phyloP scores from a whole-genome alignment of 108 stramenopile species.

The Nitzschia putrida region DNA sequence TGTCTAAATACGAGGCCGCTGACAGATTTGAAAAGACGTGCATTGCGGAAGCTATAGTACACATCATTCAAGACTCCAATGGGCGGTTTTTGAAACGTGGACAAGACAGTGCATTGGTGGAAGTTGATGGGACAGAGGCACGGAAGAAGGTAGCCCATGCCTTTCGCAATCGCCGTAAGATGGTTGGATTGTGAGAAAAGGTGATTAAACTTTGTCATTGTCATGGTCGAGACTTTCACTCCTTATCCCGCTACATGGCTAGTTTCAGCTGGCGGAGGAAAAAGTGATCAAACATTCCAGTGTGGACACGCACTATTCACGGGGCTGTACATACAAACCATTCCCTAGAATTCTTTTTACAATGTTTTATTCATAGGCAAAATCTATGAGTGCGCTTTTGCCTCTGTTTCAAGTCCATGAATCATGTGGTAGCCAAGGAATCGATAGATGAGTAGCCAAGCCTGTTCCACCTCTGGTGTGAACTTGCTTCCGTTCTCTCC shows the following conservation, averaged over 20 bases:
- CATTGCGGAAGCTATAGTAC: conserved; percentile 37
- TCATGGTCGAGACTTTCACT: too few species aligned
- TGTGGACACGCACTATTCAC: too few species aligned
- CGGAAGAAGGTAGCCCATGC: conserved; percentile 33
- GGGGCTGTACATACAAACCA: too few species aligned
- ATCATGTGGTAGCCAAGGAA: conserved; percentile 25
- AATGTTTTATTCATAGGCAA: too few species aligned
- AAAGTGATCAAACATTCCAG: too few species aligned
- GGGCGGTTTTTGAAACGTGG: conserved; percentile 39
- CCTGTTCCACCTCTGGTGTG: background rate
- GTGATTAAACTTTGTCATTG: background rate
- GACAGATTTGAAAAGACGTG: conserved; percentile 28
- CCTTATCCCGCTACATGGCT: too few species aligned
- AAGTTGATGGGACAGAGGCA: conserved; percentile 21
- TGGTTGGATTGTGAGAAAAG: background rate
- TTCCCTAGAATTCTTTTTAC: too few species aligned
- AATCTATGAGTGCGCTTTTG: too few species aligned
- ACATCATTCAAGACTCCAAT: conserved; percentile 21
- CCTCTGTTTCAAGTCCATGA: background rate
- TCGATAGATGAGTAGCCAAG: conserved; percentile 15
- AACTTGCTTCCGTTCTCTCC: conserved; percentile 7
- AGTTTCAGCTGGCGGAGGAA: too few species aligned
- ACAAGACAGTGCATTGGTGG: conserved; percentile 8
- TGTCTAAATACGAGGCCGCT: conserved; percentile 25
- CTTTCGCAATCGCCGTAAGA: conserved; percentile 29